Evolutionary conservation across 2,329 filamentous ascomycete species (phyloP).

Genomic region (Cercospora sesami): DNA sequence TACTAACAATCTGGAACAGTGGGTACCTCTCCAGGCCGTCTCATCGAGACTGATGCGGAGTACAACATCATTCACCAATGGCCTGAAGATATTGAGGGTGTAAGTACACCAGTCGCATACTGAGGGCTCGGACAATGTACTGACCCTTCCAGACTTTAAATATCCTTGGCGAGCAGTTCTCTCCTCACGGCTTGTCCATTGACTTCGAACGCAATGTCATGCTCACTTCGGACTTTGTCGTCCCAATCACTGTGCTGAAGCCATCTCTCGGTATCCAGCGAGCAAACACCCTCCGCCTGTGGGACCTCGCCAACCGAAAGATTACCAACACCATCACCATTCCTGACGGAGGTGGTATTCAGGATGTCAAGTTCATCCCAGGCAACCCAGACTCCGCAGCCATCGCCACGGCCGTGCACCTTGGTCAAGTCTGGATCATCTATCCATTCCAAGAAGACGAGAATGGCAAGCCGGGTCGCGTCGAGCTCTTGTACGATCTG

Average conservation of each 20-base stretch:
- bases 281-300: not conserved
- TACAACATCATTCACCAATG: not conserved
- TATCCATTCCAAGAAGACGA: not conserved
- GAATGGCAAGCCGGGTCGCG: not conserved
- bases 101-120: not conserved
- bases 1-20: not conserved
- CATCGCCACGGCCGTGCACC: not conserved
- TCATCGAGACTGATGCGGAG: not conserved
- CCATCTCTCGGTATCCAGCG: not conserved
- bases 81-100: not conserved
- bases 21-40: not conserved
- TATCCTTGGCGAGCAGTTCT: constrained; percentile 61
- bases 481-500: not conserved
- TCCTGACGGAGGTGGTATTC: not conserved
- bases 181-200: constrained; percentile 60
- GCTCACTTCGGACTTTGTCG: not conserved
- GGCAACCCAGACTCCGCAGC: not conserved
- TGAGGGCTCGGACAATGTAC: not conserved
- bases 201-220: constrained; percentile 59
- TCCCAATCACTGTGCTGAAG: not conserved
- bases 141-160: constrained; percentile 48
- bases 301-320: not conserved
- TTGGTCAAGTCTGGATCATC: not conserved
- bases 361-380: not conserved
- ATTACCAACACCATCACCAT: not conserved